Evolutionary conservation across 495 filamentous ascomycete genomes (phyloP), one percentile per base, ranked within the genome.

Genomic region (Hyaloscypha variabilis): DNA sequence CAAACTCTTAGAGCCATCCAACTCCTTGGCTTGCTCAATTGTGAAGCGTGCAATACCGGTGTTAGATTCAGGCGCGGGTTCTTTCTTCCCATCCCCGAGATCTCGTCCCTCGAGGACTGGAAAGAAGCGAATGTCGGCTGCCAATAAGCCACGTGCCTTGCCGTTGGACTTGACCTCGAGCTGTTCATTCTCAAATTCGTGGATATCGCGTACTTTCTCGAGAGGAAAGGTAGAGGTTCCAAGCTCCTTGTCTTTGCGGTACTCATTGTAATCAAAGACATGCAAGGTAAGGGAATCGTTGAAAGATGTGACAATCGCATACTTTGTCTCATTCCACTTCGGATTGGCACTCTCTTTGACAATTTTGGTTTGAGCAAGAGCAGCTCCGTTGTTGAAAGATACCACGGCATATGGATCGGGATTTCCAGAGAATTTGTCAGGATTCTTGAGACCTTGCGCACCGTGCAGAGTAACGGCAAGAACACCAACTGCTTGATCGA

Each of bases 401-500:
- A 97, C 79, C 10, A 90, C 81, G 10, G 90, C 87, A 69, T 98
- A 99, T 14, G 95, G 96, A 80, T 99, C 95, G 8, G 94, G 89
- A 42, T 92, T 96, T 29, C 95, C 94, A 49, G 93, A 83, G 74
- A 99, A 94, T 69, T 91, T 94, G 76, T 98, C 96, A 0, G 91
- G 83, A 69, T 98, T 98, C 83, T 95, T 97, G 68, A 99, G 85
- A 39, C 94, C 93, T 61, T 91, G 87, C 21, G 93, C 95, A 23
- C 91, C 90, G 73, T 98, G 91, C 53, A 99, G 82, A 23, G 93
- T 97, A 64, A 99, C 82, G 19, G 93, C 93, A 56, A 98, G 74
- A 25, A 98, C 93, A 73, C 95, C 95, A 72, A 99, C 96, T 19
- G 95, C 94, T 77, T 95, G 91, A 76, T 99, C 96, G 55, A 98